Conservation (phyloP, 768 basidiomycete genomes). For the Leccinum truebloodii region DNA sequence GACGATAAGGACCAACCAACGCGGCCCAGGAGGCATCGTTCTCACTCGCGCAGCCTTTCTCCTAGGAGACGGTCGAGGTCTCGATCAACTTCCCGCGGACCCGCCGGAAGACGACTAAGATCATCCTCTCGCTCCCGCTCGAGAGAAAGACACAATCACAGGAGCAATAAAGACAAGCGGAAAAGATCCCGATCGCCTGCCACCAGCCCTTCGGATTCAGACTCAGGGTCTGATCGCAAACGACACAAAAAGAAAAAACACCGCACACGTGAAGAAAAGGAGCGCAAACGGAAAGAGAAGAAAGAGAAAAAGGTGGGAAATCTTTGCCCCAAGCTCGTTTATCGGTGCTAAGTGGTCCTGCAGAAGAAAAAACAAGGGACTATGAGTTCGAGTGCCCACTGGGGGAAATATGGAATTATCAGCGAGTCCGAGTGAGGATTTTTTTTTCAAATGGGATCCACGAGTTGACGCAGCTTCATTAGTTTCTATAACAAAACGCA, state of each 20-base stretch:
- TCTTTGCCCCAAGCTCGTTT: not conserved
- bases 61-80: slow-evolving; percentile 26
- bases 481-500: slow-evolving; percentile 82
- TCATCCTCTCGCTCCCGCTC: slow-evolving; percentile 38
- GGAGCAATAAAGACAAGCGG: slow-evolving; percentile 30
- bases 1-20: slow-evolving; percentile 10
- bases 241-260: slow-evolving; percentile 47
- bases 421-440: slow-evolving; percentile 74
- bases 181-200: slow-evolving; percentile 39
- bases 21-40: slow-evolving; percentile 9
- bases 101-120: slow-evolving; percentile 12
- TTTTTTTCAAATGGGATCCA: not conserved
- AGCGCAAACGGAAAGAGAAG: slow-evolving; percentile 62
- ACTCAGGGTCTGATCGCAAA: slow-evolving; percentile 34
- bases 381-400: slow-evolving; percentile 54
- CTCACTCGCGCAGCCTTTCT: slow-evolving; percentile 28
- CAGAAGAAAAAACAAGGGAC: slow-evolving; percentile 58
- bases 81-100: slow-evolving; percentile 28
- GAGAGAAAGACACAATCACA: slow-evolving; percentile 27
- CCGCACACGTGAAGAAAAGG: slow-evolving; percentile 47
- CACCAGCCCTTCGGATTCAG: slow-evolving; percentile 42
- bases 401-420: slow-evolving; percentile 92
- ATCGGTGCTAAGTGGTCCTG: slow-evolving; percentile 25
- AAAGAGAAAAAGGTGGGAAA: slow-evolving; percentile 65
- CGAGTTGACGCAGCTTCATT: slow-evolving; percentile 15